Evolutionary conservation across 116 monocot genomes (phyloP), one percentile per base, ranked within the genome.

Genomic region (Thalassia testudinum): DNA sequence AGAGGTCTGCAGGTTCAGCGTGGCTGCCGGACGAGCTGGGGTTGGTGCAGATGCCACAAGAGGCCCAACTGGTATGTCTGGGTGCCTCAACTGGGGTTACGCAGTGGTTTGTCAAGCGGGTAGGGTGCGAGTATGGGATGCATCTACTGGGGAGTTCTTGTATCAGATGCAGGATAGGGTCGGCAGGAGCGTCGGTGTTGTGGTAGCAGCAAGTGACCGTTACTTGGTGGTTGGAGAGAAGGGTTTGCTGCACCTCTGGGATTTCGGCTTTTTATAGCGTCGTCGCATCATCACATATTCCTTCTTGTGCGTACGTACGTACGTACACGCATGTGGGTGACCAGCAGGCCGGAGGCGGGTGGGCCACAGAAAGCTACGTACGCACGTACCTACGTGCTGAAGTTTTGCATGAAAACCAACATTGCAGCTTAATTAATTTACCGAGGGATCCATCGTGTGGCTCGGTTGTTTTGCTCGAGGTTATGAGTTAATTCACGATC

Each of bases 31-130:
- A 47, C 24, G 70, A 50, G 49, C 29, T 12, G 30, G 6, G 30
- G 6, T 3, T 10, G 50, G 22, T 7, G 63, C 26, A 17, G 50
- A 20, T 28, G 54, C 21, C 19, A 4, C 22, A 21, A 8, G 13
- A 10, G 26, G 24, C 1, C 21, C 10, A 7, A 25, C 21, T 12
- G 30, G 18, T 15, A 54, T 21, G 48, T 22, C 58, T 1, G 83
- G 69, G 1, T 66, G 77, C 45, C 66, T 89, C 71, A 90, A 90
- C 66, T 83, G 80, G 84, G 84, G 84, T 0, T 84, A 72, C 51
- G 84, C 42, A 8, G 58, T 80, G 15, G 34, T 82, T 7, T 59
- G 49, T 19, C 42, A 42, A 0, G 75, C 44, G 0, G 73, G 71
- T 0, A 47, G 43, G 17, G 52, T 78, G 0, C 62, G 72, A 24